These are phyloP conservation scores for Bipolaris cookei DNA, from an alignment of 2,329 filamentous ascomycete genomes.

Conservation along the genomic window DNA sequence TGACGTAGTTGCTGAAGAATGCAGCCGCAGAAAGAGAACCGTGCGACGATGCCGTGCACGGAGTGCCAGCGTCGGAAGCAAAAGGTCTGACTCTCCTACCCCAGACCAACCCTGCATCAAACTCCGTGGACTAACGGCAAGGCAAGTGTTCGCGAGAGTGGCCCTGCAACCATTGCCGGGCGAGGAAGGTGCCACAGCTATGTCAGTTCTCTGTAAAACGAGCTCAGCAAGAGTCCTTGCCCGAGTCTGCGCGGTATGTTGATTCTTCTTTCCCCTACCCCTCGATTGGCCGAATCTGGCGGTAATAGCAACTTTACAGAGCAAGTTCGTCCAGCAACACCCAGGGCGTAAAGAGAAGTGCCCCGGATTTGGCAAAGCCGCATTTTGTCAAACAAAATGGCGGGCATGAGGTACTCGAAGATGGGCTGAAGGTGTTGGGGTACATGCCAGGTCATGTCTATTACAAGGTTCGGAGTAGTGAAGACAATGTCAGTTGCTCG, in stretches of 20 bases:
- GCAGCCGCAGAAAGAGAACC: slow-evolving; percentile 35
- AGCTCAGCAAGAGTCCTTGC: slow-evolving; percentile 25
- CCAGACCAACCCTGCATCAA: slow-evolving; percentile 11
- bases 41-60: slow-evolving; percentile 48
- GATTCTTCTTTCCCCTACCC: neutral
- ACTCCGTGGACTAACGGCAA: slow-evolving; percentile 21
- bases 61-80: slow-evolving; percentile 61
- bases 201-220: slow-evolving; percentile 55
- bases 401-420: slow-evolving; percentile 23
- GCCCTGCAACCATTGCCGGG: slow-evolving; percentile 59
- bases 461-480: slow-evolving; percentile 31
- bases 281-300: neutral
- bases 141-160: slow-evolving; percentile 58
- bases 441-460: slow-evolving; percentile 48
- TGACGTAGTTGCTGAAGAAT: slow-evolving; percentile 15
- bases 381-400: slow-evolving; percentile 8
- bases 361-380: slow-evolving; percentile 16
- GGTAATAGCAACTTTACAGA: slow-evolving; percentile 18
- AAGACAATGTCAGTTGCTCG: slow-evolving; percentile 22
- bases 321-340: slow-evolving; percentile 19
- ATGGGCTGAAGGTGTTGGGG: slow-evolving; percentile 44
- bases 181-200: slow-evolving; percentile 56
- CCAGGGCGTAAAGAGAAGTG: slow-evolving; percentile 32
- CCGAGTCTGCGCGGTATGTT: slow-evolving; percentile 30
- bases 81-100: slow-evolving; percentile 47